phyloP scores from a whole-genome alignment of 495 filamentous ascomycete species.

The Halenospora varia region DNA sequence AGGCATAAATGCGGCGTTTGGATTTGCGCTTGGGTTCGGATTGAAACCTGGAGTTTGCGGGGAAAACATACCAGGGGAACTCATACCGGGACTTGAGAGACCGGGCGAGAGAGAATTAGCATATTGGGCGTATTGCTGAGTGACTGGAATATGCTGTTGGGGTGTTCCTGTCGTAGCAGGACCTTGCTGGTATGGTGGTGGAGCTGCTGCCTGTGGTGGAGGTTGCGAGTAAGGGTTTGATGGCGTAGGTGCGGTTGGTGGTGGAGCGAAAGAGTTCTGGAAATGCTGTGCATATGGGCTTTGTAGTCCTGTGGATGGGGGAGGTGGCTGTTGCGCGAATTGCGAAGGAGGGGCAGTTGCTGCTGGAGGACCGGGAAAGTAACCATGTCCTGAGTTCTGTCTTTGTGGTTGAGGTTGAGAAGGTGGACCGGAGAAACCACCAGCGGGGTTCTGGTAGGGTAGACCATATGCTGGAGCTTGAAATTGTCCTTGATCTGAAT shows the following conservation, averaged over 20 bases:
- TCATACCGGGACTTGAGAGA: slow-evolving; percentile 2
- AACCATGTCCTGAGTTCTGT: neutral
- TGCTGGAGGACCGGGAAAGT: slow-evolving; percentile 20
- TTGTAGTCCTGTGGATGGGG: slow-evolving; percentile 8
- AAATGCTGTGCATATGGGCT: slow-evolving; percentile 22
- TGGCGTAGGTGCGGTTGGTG: slow-evolving; percentile 12
- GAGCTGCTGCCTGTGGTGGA: slow-evolving; percentile 25
- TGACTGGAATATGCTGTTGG: slow-evolving; percentile 14
- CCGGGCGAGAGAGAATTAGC: slow-evolving; percentile 33
- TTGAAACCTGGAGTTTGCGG: slow-evolving; percentile 9
- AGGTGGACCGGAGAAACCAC: slow-evolving; percentile 23
- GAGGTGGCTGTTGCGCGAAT: slow-evolving; percentile 12
- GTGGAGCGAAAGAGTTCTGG: slow-evolving; percentile 18
- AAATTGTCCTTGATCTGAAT: slow-evolving; percentile 58
- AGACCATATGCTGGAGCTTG: slow-evolving; percentile 32
- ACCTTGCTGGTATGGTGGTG: slow-evolving; percentile 24
- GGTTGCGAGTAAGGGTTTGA: slow-evolving; percentile 32
- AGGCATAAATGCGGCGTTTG: neutral
- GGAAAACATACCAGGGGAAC: slow-evolving; percentile 21
- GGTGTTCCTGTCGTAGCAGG: neutral
- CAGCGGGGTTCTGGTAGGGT: slow-evolving; percentile 10
- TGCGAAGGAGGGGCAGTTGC: neutral
- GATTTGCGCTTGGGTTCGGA: slow-evolving; percentile 25
- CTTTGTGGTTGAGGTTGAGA: slow-evolving; percentile 13
- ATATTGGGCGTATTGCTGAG: slow-evolving; percentile 15